Percentiles rank a stretch among this genome's conserved stretches.
Evolutionary conservation across 1,284 basidiomycete genomes (phyloP).

Genomic region (Rhizopogon parksii): DNA sequence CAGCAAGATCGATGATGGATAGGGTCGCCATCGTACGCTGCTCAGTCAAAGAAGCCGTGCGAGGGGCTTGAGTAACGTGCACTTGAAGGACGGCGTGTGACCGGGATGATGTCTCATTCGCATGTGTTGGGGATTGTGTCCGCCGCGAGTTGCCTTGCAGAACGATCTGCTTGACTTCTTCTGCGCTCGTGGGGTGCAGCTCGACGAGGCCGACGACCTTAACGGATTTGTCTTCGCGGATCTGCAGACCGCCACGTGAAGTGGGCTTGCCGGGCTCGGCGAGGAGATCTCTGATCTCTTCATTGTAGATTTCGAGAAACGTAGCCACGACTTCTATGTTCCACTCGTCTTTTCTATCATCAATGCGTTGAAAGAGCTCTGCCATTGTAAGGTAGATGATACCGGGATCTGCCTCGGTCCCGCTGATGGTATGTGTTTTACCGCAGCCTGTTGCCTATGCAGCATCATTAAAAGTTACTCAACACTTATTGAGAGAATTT

Average conservation of each 20-base stretch:
- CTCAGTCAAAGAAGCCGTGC: slow-evolving; percentile 75
- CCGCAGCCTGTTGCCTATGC: slow-evolving; percentile 91
- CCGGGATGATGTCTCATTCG: slow-evolving; percentile 91
- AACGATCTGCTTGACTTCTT: slow-evolving; percentile 91
- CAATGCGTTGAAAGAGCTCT: slow-evolving; percentile 86
- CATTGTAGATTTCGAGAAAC: slow-evolving; percentile 97
- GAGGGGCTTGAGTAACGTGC: slow-evolving; percentile 81
- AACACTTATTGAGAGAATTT: slow-evolving; percentile 6
- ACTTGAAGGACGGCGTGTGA: slow-evolving; percentile 96
- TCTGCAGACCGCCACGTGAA: slow-evolving; percentile 78
- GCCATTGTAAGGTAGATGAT: slow-evolving; percentile 96
- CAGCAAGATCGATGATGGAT: slow-evolving; percentile 94
- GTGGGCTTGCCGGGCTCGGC: slow-evolving; percentile 59
- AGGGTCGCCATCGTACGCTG: slow-evolving; percentile 80
- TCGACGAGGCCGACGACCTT: slow-evolving; percentile 83
- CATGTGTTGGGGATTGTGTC: slow-evolving; percentile 88
- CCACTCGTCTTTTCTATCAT: slow-evolving; percentile 76
- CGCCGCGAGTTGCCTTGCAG: slow-evolving; percentile 80
- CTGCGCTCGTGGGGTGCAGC: slow-evolving; percentile 70
- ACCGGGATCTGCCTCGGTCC: slow-evolving; percentile 78
- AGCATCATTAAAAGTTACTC: slow-evolving; percentile 13
- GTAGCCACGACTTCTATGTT: slow-evolving; percentile 84
- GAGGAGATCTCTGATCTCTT: slow-evolving; percentile 94
- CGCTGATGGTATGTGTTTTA: slow-evolving; percentile 97
- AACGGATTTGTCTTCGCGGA: slow-evolving; percentile 89